Evolutionary conservation across 495 filamentous ascomycete genomes (phyloP).

Genomic region (Trichocladium uniseriatum): DNA sequence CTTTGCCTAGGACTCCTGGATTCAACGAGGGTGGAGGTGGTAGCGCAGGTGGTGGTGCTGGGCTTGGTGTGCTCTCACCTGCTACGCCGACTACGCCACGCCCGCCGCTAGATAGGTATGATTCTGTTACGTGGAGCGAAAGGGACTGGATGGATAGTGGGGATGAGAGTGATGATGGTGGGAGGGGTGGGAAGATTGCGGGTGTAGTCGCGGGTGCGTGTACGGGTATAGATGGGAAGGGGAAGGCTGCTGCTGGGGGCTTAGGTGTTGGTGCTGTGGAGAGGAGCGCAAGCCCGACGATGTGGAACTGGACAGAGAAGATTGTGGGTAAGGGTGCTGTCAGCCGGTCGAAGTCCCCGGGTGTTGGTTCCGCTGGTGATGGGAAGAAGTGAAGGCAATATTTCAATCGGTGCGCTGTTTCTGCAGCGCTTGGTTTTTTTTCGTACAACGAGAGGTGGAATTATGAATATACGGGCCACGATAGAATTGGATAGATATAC

Average conservation of each 20-base stretch:
- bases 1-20: too few species aligned
- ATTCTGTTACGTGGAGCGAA: constrained; percentile 46
- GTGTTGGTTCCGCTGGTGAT: background rate
- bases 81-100: constrained; percentile 16
- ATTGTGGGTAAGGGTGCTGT: constrained; percentile 40
- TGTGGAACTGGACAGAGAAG: constrained; percentile 50
- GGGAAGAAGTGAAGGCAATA: background rate
- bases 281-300: constrained; percentile 13
- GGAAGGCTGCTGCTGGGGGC: constrained; percentile 2
- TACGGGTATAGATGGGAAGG: constrained; percentile 14
- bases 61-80: background rate
- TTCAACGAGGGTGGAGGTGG: background rate
- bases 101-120: constrained; percentile 22
- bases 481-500: background rate
- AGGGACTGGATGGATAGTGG: constrained; percentile 44
- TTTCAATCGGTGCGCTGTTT: background rate
- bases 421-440: background rate
- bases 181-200: constrained; percentile 13
- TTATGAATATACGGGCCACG: background rate
- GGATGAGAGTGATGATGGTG: constrained; percentile 37
- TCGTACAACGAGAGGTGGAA: background rate
- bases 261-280: background rate
- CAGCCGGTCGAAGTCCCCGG: constrained; percentile 1
- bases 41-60: background rate
- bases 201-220: background rate